Evolutionary conservation across 2,329 filamentous ascomycete genomes (phyloP), one percentile per base, ranked within the genome.

Genomic region (Apiospora sp.): DNA sequence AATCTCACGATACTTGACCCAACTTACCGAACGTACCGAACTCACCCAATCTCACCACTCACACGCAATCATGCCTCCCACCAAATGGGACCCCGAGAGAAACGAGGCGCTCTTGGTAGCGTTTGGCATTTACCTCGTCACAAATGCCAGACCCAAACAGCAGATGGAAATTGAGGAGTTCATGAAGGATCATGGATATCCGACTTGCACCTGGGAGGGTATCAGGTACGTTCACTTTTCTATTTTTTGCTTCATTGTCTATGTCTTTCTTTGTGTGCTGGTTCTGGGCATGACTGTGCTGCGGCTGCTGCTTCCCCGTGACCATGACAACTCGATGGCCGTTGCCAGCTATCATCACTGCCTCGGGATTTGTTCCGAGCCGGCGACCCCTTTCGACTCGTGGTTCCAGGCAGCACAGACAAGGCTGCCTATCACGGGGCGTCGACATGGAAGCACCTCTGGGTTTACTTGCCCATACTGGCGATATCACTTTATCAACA

Each of bases 201-300:
- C 13, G 14, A 4, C 27, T 4, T 30, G 27, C 54, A 34, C 37
- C 24, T 71, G 69, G 69, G 58, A 71, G 41, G 54, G n/a, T 41
- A 24, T 71, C 24, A 54, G 69, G 69, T 71, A 71, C n/a, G 69
- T 70, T 24, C 1, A n/a, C 4, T n/a, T 8, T 24, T 37, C 34
- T 43, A 24, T 16, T 41, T 41, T 41, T 41, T 41, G 37, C 37
- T 41, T 8, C 37, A 30, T 30, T 30, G 27, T 30, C 27, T 30
- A 12, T 43, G 54, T 54, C 48, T 27, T 54, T 43, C 30, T 37
- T 8, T n/a, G 8, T 4, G n/a, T 14, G 19, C 3, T 12, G n/a
- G 8, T 5, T 19, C 13, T n/a, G 10, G 16, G n/a, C 19, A 41
- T 64, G 58, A n/a, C 58, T 41, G 34, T 64, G 58, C 58, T 64